Evolutionary conservation across 495 filamentous ascomycete genomes (phyloP).

Genomic region (Neurospora sp.): DNA sequence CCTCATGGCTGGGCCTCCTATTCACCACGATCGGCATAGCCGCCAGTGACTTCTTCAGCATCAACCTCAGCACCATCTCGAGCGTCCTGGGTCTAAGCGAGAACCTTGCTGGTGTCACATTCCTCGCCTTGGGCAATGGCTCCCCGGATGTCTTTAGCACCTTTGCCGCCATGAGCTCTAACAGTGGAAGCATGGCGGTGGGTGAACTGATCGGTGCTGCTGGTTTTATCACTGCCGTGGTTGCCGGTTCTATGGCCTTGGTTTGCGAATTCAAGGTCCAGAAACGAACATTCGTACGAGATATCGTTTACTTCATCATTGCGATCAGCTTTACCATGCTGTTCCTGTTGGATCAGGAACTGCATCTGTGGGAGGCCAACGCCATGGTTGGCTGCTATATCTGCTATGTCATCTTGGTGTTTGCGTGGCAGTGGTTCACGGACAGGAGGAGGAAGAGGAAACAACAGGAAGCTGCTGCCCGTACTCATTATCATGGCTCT

Average conservation of each 20-base stretch:
- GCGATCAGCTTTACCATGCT: slow-evolving; percentile 82
- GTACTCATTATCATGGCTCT: slow-evolving; percentile 61
- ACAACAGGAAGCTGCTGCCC: slow-evolving; percentile 56
- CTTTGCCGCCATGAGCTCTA: slow-evolving; percentile 93
- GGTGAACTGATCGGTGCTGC: slow-evolving; percentile 95
- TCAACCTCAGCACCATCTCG: slow-evolving; percentile 89
- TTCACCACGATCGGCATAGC: slow-evolving; percentile 99
- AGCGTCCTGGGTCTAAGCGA: slow-evolving; percentile 85
- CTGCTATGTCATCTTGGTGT: slow-evolving; percentile 83
- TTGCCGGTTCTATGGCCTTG: slow-evolving; percentile 96
- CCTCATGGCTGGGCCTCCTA: slow-evolving; percentile 77
- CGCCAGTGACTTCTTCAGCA: slow-evolving; percentile 94
- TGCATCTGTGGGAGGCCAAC: slow-evolving; percentile 80
- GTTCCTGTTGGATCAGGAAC: slow-evolving; percentile 73
- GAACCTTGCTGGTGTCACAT: slow-evolving; percentile 92
- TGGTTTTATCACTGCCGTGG: slow-evolving; percentile 91
- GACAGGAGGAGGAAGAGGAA: slow-evolving; percentile 47
- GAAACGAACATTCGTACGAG: slow-evolving; percentile 78
- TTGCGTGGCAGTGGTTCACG: slow-evolving; percentile 85
- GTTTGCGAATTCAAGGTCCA: slow-evolving; percentile 88
- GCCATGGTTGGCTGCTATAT: slow-evolving; percentile 87
- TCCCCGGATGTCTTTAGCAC: slow-evolving; percentile 98
- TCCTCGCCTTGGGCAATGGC: slow-evolving; percentile 97
- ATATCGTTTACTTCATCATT: slow-evolving; percentile 87
- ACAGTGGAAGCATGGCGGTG: slow-evolving; percentile 89